Conservation (phyloP, 352 stramenopile genomes). For the Halophytophthora polymorphica region DNA sequence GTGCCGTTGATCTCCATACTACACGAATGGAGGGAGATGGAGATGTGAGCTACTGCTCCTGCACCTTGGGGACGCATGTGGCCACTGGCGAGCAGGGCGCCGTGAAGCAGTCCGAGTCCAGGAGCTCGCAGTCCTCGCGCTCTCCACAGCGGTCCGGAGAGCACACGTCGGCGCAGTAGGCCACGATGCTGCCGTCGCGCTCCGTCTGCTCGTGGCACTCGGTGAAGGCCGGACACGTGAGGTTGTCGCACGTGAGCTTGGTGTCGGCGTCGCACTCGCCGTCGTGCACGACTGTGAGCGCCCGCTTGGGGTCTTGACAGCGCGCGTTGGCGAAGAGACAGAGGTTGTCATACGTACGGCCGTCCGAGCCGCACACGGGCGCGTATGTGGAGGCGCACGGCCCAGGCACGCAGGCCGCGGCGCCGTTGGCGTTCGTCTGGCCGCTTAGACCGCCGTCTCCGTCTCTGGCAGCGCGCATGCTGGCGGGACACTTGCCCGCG, state of each 20-base stretch:
- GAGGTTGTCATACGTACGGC: constrained; percentile 35
- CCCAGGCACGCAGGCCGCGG: constrained; percentile 30
- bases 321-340: constrained; percentile 37
- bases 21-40: not conserved
- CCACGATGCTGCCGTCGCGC: constrained; percentile 15
- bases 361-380: constrained; percentile 38
- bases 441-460: constrained; percentile 2
- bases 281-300: constrained; percentile 35
- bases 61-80: constrained; percentile 41
- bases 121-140: constrained; percentile 40
- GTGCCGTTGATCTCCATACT: not conserved
- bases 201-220: constrained; percentile 38
- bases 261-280: constrained; percentile 47
- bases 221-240: constrained; percentile 45
- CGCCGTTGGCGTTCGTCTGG: constrained; percentile 4
- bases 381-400: constrained; percentile 35
- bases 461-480: constrained; percentile 19
- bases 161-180: constrained; percentile 56
- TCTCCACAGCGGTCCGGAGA: constrained; percentile 44
- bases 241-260: constrained; percentile 34
- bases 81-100: constrained; percentile 52
- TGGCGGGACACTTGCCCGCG: constrained; percentile 36
- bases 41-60: constrained; percentile 5
- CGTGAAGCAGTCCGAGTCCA: constrained; percentile 47
- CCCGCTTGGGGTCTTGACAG: constrained; percentile 20